These are phyloP conservation scores for Durotheca rogersii DNA, from an alignment of 495 filamentous ascomycete species.

Conservation along the genomic window DNA sequence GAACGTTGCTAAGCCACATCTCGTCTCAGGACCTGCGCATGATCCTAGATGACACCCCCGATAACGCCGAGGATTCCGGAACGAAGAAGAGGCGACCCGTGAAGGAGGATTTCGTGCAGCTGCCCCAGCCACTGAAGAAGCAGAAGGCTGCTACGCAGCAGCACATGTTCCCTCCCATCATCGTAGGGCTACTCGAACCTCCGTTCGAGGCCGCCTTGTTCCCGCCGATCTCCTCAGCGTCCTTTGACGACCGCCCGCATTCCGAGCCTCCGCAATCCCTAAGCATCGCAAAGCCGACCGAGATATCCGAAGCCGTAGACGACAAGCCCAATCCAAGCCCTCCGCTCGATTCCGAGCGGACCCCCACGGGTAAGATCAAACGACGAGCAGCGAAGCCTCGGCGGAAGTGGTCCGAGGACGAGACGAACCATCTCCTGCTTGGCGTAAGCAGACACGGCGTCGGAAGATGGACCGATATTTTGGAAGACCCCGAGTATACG, in stretches of 20 bases:
- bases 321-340: constrained; percentile 31
- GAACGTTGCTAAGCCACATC: constrained; percentile 30
- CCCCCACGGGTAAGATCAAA: constrained; percentile 40
- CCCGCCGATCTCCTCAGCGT: constrained; percentile 64
- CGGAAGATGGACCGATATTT: constrained; percentile 83
- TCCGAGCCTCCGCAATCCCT: constrained; percentile 39
- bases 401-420: constrained; percentile 79
- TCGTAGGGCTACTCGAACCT: constrained; percentile 74
- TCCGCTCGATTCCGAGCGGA: constrained; percentile 33
- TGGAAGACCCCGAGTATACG: constrained; percentile 68
- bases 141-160: constrained; percentile 51
- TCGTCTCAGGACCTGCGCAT: constrained; percentile 49
- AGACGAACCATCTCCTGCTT: constrained; percentile 72
- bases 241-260: constrained; percentile 45
- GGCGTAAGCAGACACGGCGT: constrained; percentile 81
- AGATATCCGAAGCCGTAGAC: constrained; percentile 25
- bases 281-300: constrained; percentile 38
- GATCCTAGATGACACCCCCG: constrained; percentile 46
- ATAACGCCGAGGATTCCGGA: constrained; percentile 34
- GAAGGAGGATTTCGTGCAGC: constrained; percentile 57
- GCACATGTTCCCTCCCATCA: constrained; percentile 58
- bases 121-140: constrained; percentile 59
- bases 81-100: constrained; percentile 51
- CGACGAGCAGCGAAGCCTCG: constrained; percentile 48
- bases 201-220: constrained; percentile 72